phyloP scores from a whole-genome alignment of 257 asterid species.

The Knoxia roxburghii region DNA sequence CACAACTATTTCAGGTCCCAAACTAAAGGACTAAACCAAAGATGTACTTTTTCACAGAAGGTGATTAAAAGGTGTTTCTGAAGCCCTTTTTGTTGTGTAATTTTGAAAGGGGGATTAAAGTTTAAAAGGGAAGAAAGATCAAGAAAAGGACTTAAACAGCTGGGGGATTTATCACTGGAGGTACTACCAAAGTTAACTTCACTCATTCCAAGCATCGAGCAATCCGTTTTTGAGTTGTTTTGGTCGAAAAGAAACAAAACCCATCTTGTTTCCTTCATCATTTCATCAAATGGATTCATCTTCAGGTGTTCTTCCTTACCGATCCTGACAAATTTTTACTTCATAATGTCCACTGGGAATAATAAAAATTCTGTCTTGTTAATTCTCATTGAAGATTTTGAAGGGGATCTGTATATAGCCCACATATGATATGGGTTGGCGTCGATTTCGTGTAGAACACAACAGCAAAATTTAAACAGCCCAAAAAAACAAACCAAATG shows the following conservation, averaged over 20 bases:
- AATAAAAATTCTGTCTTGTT: neutral
- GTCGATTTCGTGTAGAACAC: too few species aligned
- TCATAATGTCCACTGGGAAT: neutral
- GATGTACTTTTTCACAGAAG: neutral
- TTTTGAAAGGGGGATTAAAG: constrained; percentile 21
- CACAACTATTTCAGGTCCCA: neutral
- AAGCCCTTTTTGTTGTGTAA: constrained; percentile 7
- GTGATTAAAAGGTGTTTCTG: constrained; percentile 3
- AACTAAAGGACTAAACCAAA: neutral
- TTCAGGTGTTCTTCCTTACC: neutral
- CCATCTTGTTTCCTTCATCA: constrained; percentile 49
- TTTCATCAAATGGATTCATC: constrained; percentile 23
- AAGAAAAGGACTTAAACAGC: constrained; percentile 23
- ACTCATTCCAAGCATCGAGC: constrained; percentile 33
- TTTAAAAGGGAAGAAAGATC: constrained; percentile 10
- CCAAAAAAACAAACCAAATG: too few species aligned
- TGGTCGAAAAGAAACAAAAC: constrained; percentile 17
- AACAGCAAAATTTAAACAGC: too few species aligned
- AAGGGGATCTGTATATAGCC: neutral
- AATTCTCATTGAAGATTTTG: constrained; percentile 1
- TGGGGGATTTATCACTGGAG: constrained; percentile 33
- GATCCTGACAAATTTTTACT: constrained; percentile 9
- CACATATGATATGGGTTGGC: neutral
- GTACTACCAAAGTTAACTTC: constrained; percentile 31
- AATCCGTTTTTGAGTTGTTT: constrained; percentile 36